A percentile compares a stretch with the other conserved stretches of the same genome.
Conservation (phyloP, 257 asterid genomes). For the Striga asiatica region DNA sequence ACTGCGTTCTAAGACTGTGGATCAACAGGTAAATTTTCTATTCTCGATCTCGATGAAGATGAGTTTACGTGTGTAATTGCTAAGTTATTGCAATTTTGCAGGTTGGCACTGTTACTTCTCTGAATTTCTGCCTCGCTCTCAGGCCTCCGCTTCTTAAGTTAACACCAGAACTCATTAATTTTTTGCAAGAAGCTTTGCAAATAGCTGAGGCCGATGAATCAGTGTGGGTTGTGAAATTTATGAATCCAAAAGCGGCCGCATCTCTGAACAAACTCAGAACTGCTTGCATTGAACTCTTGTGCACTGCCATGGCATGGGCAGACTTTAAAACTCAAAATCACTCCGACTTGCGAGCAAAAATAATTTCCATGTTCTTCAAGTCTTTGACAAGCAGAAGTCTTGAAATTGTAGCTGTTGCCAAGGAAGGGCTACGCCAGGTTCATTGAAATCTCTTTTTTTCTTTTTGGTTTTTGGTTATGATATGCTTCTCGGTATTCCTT, state of each 20-base stretch:
- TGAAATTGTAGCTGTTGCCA: constrained; percentile 96
- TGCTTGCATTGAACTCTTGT: constrained; percentile 91
- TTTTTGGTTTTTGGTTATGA: too few relatives aligned
- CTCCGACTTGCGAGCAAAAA: constrained; percentile 83
- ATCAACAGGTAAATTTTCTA: constrained; percentile 88
- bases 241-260: constrained; percentile 84
- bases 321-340: constrained; percentile 96
- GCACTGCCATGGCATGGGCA: constrained; percentile 99
- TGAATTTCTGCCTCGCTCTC: constrained; percentile 94
- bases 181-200: constrained; percentile 97
- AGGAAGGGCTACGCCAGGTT: constrained; percentile 99
- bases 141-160: constrained; percentile 97
- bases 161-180: constrained; percentile 81
- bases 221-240: constrained; percentile 77
- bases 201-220: constrained; percentile 94
- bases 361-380: constrained; percentile 97
- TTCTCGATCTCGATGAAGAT: constrained; percentile 16
- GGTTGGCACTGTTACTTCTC: constrained; percentile 97
- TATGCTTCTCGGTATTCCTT: background rate
- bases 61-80: constrained; percentile 14
- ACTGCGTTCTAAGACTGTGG: constrained; percentile 87
- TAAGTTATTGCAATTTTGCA: constrained; percentile 24
- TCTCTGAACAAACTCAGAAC: constrained; percentile 92
- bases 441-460: constrained; percentile 13
- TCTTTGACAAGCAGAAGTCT: constrained; percentile 80